Evolutionary conservation across 176 grass and related monocot species (phyloP).

Genomic region (Poa annua): DNA sequence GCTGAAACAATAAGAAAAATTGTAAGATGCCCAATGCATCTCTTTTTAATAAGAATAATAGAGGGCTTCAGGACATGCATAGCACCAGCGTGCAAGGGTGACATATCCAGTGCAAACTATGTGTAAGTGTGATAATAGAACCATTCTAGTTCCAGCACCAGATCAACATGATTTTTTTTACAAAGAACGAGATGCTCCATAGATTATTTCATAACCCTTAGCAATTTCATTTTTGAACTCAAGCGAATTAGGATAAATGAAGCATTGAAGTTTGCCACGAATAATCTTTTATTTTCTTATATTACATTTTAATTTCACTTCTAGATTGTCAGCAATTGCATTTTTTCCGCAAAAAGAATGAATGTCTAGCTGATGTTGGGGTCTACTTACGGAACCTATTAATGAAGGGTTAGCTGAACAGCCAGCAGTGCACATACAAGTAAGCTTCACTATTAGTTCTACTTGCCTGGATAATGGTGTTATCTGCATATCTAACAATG

Average conservation of each 20-base stretch:
- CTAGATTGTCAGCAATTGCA: not conserved
- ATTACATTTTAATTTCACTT: not conserved
- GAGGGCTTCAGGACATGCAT: constrained; percentile 1
- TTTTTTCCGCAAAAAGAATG: not conserved
- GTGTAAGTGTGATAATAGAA: not conserved
- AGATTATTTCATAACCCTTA: constrained; percentile 15
- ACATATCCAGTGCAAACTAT: constrained; percentile 22
- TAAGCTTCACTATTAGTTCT: constrained; percentile 11
- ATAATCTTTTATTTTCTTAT: not conserved
- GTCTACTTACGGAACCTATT: constrained; percentile 19
- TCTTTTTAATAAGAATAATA: constrained; percentile 18
- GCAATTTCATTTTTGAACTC: not conserved
- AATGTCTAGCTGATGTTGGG: constrained; percentile 4
- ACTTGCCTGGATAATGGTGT: not conserved
- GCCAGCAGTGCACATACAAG: not conserved
- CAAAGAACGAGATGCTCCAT: constrained; percentile 3
- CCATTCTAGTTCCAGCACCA: not conserved
- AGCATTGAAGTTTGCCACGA: not conserved
- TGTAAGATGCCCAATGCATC: constrained; percentile 31
- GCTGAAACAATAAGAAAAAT: constrained; percentile 68
- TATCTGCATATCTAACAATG: not conserved
- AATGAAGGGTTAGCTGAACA: constrained; percentile 18
- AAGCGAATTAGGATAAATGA: not conserved
- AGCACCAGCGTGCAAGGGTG: constrained; percentile 2
- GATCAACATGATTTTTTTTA: not conserved